Evolutionary conservation across 2,329 filamentous ascomycete genomes (phyloP).

Genomic region (Calonectria multiphialidica): DNA sequence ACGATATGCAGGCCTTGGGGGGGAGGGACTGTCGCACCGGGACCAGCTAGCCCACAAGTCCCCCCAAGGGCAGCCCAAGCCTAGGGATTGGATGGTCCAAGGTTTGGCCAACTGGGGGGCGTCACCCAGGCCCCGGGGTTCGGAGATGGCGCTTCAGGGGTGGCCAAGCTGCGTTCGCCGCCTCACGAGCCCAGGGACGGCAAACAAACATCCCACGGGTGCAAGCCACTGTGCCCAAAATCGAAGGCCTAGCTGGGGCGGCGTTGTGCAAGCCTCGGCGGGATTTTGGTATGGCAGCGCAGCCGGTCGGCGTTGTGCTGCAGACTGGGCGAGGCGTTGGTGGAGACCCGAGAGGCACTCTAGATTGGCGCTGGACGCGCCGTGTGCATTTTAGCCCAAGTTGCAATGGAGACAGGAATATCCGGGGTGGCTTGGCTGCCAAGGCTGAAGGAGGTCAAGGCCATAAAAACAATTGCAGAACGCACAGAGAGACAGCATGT

Average conservation of each 20-base stretch:
- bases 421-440: neutral
- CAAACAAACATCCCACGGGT: constrained; percentile 17
- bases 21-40: constrained; percentile 35
- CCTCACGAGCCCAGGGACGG: constrained; percentile 8
- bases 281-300: constrained; percentile 15
- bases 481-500: neutral
- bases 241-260: neutral
- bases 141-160: constrained; percentile 9
- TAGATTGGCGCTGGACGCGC: constrained; percentile 5
- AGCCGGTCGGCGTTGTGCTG: neutral
- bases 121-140: constrained; percentile 10
- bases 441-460: neutral
- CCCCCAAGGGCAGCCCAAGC: neutral
- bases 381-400: neutral
- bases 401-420: neutral
- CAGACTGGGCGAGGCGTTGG: constrained; percentile 4
- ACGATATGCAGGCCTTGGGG: constrained; percentile 40
- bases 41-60: constrained; percentile 16
- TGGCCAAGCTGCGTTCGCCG: neutral
- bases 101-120: constrained; percentile 17
- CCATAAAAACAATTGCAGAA: neutral
- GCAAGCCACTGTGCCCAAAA: constrained; percentile 12
- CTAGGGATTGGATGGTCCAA: constrained; percentile 5
- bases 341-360: constrained; percentile 5
- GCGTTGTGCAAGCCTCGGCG: constrained; percentile 8